Conservation (phyloP, 2,329 filamentous ascomycete species). For the Balansia obtecta region DNA sequence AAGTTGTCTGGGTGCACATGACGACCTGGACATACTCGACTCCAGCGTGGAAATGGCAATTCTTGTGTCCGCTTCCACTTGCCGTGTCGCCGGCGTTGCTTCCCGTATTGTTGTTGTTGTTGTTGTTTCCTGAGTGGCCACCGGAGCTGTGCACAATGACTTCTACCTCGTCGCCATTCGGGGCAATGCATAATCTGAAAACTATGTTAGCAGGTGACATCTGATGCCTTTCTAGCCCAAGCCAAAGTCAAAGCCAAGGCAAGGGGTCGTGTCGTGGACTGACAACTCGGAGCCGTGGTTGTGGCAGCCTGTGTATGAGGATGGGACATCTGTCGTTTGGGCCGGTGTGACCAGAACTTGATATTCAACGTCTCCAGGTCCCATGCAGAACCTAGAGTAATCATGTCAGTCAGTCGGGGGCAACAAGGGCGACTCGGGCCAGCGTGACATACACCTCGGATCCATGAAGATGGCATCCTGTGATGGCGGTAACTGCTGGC, state of each 20-base stretch:
- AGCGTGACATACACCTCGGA: slow-evolving; percentile 21
- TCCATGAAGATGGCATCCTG: slow-evolving; percentile 29
- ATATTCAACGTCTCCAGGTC: slow-evolving; percentile 27
- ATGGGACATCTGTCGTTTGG: slow-evolving; percentile 41
- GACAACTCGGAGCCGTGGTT: slow-evolving; percentile 45
- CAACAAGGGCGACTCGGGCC: no score
- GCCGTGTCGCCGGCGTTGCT: slow-evolving; percentile 1
- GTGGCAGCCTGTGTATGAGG: slow-evolving; percentile 54
- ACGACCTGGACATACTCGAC: slow-evolving; percentile 44
- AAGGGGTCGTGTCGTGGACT: neutral
- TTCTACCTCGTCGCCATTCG: slow-evolving; percentile 47
- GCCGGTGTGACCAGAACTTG: slow-evolving; percentile 35
- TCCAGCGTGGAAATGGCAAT: slow-evolving; percentile 57
- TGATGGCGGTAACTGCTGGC: slow-evolving; percentile 23
- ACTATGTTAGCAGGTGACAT: neutral
- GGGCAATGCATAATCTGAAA: slow-evolving; percentile 47
- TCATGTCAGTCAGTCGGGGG: neutral
- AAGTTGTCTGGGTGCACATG: no score
- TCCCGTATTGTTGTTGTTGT: neutral
- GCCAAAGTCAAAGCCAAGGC: slow-evolving; percentile 3
- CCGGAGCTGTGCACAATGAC: slow-evolving; percentile 26
- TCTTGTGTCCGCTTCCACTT: slow-evolving; percentile 5
- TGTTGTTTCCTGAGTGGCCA: slow-evolving; percentile 10
- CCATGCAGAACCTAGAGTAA: slow-evolving; percentile 30
- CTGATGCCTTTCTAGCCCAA: neutral